Percentiles rank a stretch among this genome's conserved stretches.
These are phyloP conservation scores for Aphanoascus verrucosus DNA, from an alignment of 2,329 filamentous ascomycete genomes.

Conservation along the genomic window DNA sequence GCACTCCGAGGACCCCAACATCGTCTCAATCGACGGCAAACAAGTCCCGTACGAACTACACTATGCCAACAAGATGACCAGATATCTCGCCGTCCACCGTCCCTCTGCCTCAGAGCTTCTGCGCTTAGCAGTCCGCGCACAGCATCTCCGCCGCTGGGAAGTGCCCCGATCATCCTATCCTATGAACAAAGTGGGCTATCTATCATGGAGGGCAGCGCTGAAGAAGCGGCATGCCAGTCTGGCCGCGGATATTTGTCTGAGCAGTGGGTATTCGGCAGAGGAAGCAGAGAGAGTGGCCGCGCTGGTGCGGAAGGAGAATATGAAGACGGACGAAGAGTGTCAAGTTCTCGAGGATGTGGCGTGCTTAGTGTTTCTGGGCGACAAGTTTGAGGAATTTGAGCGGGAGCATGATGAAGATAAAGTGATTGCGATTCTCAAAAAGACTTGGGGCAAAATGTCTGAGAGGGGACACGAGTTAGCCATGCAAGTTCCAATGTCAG, in stretches of 20 bases:
- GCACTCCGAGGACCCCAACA: constrained; percentile 57
- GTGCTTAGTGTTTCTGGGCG: constrained; percentile 76
- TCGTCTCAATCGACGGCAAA: constrained; percentile 35
- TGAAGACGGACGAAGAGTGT: constrained; percentile 44
- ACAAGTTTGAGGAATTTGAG: constrained; percentile 75
- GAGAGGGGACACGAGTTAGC: constrained; percentile 52
- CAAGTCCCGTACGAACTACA: constrained; percentile 64
- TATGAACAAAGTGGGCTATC: constrained; percentile 63
- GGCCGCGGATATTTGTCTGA: constrained; percentile 43
- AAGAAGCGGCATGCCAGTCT: constrained; percentile 61
- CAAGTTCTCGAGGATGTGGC: constrained; percentile 76
- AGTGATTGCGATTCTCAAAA: constrained; percentile 57
- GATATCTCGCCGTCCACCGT: constrained; percentile 53
- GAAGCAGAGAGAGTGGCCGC: constrained; percentile 54
- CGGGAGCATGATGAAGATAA: constrained; percentile 64
- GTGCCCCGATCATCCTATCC: constrained; percentile 64
- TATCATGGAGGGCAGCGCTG: constrained; percentile 65
- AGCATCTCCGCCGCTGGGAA: constrained; percentile 81
- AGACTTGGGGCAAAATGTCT: constrained; percentile 70
- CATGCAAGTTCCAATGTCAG: constrained; percentile 54
- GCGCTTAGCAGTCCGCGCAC: constrained; percentile 66
- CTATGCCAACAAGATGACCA: constrained; percentile 70
- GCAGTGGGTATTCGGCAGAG: constrained; percentile 41
- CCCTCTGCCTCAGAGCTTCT: constrained; percentile 56
- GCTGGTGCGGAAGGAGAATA: constrained; percentile 68